A percentile compares a stretch with the other conserved stretches of the same genome.
Evolutionary conservation across 805 yeast genomes (phyloP).

Genomic region (Ogataea pilisensis): DNA sequence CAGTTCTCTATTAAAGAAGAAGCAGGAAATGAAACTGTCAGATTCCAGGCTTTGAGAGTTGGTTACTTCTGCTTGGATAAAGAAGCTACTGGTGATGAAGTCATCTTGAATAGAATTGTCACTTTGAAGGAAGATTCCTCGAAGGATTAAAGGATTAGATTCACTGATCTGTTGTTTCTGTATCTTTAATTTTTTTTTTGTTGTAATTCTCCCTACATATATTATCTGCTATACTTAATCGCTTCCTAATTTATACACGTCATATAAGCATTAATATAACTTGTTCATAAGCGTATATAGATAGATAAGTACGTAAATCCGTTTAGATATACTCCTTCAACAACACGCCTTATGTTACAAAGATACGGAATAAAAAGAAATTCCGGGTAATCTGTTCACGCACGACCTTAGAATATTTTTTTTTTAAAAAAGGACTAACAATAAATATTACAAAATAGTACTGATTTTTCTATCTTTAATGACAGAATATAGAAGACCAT

Average conservation of each 20-base stretch:
- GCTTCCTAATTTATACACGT: too few relatives aligned
- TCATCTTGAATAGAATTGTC: constrained; percentile 86
- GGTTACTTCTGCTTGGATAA: constrained; percentile 92
- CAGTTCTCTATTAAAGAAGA: constrained; percentile 73
- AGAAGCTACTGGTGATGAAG: constrained; percentile 57
- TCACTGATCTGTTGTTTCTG: background rate
- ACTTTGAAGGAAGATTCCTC: constrained; percentile 81
- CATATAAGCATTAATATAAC: too few relatives aligned
- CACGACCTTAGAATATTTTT: background rate
- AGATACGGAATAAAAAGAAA: background rate
- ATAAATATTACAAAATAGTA: too few relatives aligned
- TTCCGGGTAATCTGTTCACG: background rate
- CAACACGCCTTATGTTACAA: too few relatives aligned
- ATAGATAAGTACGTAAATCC: too few relatives aligned
- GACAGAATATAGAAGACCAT: background rate
- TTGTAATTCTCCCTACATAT: too few relatives aligned
- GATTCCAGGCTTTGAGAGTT: constrained; percentile 96
- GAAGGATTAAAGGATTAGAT: constrained; percentile 30
- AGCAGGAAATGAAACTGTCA: constrained; percentile 70
- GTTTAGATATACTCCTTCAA: too few relatives aligned
- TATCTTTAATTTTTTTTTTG: background rate
- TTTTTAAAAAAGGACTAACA: too few relatives aligned
- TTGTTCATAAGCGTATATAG: too few relatives aligned
- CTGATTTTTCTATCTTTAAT: too few relatives aligned
- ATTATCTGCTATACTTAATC: too few relatives aligned